Conservation (phyloP, 805 yeast genomes). For the Dipodascopsis tothii region DNA sequence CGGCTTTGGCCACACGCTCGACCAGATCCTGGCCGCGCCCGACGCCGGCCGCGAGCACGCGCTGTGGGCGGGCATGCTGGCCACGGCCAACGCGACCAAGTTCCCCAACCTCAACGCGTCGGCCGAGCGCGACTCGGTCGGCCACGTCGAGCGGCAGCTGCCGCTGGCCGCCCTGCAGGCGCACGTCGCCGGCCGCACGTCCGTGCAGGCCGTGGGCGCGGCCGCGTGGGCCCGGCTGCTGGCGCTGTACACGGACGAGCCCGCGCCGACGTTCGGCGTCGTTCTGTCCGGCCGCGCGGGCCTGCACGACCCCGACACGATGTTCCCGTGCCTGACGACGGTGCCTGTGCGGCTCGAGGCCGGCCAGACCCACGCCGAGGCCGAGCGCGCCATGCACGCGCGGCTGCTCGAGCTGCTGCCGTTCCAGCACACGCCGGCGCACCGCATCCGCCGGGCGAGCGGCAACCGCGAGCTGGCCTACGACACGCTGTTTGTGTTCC, state of each 20-base stretch:
- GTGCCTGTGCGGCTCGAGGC: conserved; percentile 17
- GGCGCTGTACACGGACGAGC: conserved; percentile 18
- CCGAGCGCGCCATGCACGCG: conserved; percentile 3
- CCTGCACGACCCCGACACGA: conserved; percentile 2
- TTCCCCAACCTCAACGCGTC: conserved; percentile 18
- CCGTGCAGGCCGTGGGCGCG: conserved; percentile 16
- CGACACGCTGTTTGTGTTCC: conserved; percentile 22
- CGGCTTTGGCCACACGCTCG: conserved; percentile 1
- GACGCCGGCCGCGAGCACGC: neutral
- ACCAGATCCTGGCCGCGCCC: conserved; percentile 7
- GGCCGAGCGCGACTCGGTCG: too few relatives aligned
- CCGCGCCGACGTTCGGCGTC: conserved; percentile 14
- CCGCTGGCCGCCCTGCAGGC: neutral
- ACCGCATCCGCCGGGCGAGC: conserved; percentile 4
- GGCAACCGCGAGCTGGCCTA: conserved; percentile 4
- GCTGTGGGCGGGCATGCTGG: conserved; percentile 16
- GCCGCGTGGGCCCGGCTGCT: conserved; percentile 22
- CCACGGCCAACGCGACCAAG: conserved; percentile 1
- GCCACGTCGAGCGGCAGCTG: neutral
- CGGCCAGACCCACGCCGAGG: conserved; percentile 14
- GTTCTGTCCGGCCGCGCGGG: conserved; percentile 21
- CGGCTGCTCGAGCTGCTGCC: conserved; percentile 2
- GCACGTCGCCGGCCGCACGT: conserved; percentile 1
- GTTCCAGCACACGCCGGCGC: conserved; percentile 19
- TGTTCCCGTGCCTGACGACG: conserved; percentile 23